Base-by-base conservation (phyloP, 805 yeast genomes). In the Candida wancherniae region DNA sequence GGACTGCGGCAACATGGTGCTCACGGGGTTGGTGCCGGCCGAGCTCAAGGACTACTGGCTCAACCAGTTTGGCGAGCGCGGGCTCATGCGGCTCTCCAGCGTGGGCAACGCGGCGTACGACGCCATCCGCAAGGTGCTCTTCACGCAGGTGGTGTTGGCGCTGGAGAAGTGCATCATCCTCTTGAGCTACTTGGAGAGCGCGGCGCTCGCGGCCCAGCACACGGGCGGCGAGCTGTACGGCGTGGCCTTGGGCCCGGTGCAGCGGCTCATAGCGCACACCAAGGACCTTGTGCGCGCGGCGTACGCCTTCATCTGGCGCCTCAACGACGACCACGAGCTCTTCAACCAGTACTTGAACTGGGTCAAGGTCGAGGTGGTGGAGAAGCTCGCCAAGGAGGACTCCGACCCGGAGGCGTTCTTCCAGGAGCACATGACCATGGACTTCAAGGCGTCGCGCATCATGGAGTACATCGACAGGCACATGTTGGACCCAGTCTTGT, bases 41-140 rank as follows among this genome's bases (percentile, higher is more conserved):
- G 53, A 63, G 1, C 57, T 75, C 2, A 68, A 66, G 36, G 77
- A 74, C 34, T 82, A 78, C 77, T 58, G 83, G 47, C 66, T 73
- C 14, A 78, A 79, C 42, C 74, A 77, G 28, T 58, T 82, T 19
- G 87, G 84, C 0, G 86, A 80, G 39, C 60, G 82, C 39, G 84
- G 84, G 17, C 50, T 73, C 12, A 73, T 71, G 39, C 63, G 73
- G 41, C 72, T 85, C 72, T 55, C 58, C 3, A 68, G 65, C 31
- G 30, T 68, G 11, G 80, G 82, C 0, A 67, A 63, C 20, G 53
- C 63, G 2, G 60, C 70, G 9, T 79, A 71, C 45, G 80, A 77
- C 24, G 57, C 58, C 26, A 54, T 71, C 1, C 56, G 77, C 32
- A 69, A 73, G 33, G 51, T 61, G 0, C 41, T 75, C 1, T 70